These are phyloP conservation scores for Ophiostoma tasmaniense DNA, from an alignment of 2,329 filamentous ascomycete species.

Conservation along the genomic window DNA sequence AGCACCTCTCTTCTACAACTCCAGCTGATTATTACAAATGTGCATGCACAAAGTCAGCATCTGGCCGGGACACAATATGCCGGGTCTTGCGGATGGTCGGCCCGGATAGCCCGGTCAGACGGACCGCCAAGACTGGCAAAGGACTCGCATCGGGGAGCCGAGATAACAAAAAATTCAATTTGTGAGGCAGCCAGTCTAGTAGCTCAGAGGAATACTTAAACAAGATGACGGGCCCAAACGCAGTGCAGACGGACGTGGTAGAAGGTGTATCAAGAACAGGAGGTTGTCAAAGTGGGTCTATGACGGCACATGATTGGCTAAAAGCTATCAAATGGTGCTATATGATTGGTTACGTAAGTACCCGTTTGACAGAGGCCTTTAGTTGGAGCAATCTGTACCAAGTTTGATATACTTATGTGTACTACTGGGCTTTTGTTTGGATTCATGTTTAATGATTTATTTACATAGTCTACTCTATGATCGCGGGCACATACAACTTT, in stretches of 20 bases:
- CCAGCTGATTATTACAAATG: background rate
- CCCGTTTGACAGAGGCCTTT: background rate
- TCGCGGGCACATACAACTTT: background rate
- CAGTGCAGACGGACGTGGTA: background rate
- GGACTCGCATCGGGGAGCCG: background rate
- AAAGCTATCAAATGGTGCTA: background rate
- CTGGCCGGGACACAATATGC: background rate
- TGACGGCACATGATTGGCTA: background rate
- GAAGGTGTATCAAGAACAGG: background rate
- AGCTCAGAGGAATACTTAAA: background rate
- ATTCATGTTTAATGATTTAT: too few relatives aligned
- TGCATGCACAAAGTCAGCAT: background rate
- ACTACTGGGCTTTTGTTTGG: background rate
- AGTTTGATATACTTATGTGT: background rate
- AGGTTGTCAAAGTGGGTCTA: background rate
- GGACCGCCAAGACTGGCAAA: background rate
- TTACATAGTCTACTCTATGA: too few relatives aligned
- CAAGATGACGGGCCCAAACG: background rate
- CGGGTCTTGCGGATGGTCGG: background rate
- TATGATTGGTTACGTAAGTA: background rate
- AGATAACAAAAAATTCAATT: background rate
- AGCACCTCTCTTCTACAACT: background rate
- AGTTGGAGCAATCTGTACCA: too few relatives aligned
- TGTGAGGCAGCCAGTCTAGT: background rate
- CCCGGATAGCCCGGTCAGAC: background rate